Evolutionary conservation across 2,329 filamentous ascomycete species (phyloP).

Genomic region (Aspergillus sp.): DNA sequence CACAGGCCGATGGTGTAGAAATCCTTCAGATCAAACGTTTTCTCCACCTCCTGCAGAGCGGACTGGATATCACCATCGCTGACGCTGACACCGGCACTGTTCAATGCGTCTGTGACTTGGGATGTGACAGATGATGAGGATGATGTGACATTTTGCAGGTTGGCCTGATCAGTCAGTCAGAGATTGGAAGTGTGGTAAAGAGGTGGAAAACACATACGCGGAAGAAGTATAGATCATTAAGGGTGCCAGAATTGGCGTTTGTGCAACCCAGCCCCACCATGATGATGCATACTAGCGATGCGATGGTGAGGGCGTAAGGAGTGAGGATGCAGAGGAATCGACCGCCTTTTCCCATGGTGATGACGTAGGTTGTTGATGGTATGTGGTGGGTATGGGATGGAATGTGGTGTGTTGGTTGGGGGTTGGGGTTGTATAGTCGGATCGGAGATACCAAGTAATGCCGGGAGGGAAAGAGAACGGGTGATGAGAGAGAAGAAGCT

Average conservation of each 20-base stretch:
- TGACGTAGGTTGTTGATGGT: not conserved
- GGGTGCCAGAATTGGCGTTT: constrained; percentile 45
- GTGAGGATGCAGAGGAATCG: constrained; percentile 82
- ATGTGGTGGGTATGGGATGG: too few relatives aligned
- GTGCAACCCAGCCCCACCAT: constrained; percentile 59
- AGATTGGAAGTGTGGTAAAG: not conserved
- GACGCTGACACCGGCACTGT: constrained; percentile 33
- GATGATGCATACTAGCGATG: constrained; percentile 66
- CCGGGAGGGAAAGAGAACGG: not conserved
- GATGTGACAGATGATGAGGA: constrained; percentile 33
- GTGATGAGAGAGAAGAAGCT: not conserved
- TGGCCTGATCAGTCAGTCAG: constrained; percentile 41
- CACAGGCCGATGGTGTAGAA: constrained; percentile 80
- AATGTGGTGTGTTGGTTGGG: not conserved
- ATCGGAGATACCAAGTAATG: not conserved
- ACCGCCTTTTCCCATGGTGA: constrained; percentile 67
- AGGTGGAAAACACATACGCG: constrained; percentile 31
- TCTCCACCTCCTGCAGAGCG: constrained; percentile 35
- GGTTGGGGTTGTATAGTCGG: not conserved
- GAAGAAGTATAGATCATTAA: constrained; percentile 57
- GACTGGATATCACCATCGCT: constrained; percentile 37
- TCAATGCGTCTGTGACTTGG: constrained; percentile 29
- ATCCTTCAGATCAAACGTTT: constrained; percentile 62
- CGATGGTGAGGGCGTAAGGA: constrained; percentile 78
- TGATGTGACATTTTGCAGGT: constrained; percentile 60